phyloP scores from a whole-genome alignment of 768 basidiomycete species.

The Lanmaoa pseudosensibilis region DNA sequence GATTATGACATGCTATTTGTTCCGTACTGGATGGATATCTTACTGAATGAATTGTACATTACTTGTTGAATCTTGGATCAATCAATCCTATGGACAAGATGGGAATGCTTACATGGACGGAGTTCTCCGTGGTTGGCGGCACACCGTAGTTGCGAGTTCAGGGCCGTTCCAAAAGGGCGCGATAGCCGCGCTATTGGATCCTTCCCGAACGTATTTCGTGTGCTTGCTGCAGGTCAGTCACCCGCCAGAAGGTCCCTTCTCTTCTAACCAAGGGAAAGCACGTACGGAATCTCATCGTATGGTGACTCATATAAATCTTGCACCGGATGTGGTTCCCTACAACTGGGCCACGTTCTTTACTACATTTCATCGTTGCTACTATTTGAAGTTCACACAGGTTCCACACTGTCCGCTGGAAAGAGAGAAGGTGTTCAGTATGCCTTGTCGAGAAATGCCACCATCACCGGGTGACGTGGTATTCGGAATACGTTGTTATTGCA shows the following conservation, averaged over 20 bases:
- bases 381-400: not conserved
- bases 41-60: slow-evolving; percentile 1
- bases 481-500: no score
- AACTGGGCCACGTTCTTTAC: not conserved
- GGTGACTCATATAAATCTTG: not conserved
- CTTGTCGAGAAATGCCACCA: not conserved
- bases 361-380: not conserved
- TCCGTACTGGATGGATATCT: not conserved
- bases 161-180: not conserved
- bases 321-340: not conserved
- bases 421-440: not conserved
- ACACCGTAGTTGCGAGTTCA: not conserved
- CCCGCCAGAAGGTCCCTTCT: not conserved
- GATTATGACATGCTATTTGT: slow-evolving; percentile 2
- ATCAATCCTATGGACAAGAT: not conserved
- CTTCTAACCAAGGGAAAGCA: not conserved
- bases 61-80: not conserved
- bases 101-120: not conserved
- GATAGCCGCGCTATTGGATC: no score
- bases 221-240: not conserved
- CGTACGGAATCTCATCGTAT: not conserved
- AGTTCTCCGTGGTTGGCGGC: not conserved
- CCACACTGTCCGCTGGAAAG: not conserved
- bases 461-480: not conserved
- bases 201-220: not conserved